Percentiles rank a stretch among this genome's conserved stretches.
These are phyloP conservation scores for Talaromyces sp. DNA, from an alignment of 2,329 filamentous ascomycete genomes.

Conservation along the genomic window DNA sequence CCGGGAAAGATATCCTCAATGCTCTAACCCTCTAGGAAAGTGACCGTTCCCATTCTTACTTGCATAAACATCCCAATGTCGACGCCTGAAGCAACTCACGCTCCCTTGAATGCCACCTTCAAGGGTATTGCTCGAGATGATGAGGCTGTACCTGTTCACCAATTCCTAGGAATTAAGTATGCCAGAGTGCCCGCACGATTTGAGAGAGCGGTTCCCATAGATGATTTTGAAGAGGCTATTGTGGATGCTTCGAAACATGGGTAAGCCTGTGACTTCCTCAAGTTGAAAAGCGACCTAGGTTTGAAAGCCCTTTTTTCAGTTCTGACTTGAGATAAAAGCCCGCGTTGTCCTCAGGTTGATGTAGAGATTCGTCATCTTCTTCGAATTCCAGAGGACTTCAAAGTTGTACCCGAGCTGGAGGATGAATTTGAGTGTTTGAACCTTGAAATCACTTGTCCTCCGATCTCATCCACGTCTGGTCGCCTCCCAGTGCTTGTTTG, in stretches of 20 bases:
- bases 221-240: conserved; percentile 29
- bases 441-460: conserved; percentile 43
- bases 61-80: background rate
- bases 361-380: conserved; percentile 49
- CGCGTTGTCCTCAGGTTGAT: conserved; percentile 46
- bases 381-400: conserved; percentile 43
- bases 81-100: conserved; percentile 23
- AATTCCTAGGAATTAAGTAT: conserved; percentile 38
- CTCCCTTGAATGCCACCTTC: conserved; percentile 30
- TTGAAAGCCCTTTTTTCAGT: no score
- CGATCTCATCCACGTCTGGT: background rate
- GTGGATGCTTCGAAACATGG: conserved; percentile 40
- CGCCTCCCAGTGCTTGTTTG: conserved; percentile 48
- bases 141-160: conserved; percentile 22
- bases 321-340: conserved; percentile 29
- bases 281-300: background rate
- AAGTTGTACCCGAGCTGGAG: conserved; percentile 34
- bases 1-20: conserved; percentile 5
- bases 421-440: conserved; percentile 51
- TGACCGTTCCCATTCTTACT: background rate
- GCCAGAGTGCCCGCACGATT: conserved; percentile 34
- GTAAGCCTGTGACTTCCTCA: conserved; percentile 15
- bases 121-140: conserved; percentile 24
- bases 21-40: no score
- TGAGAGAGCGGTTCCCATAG: conserved; percentile 29